These are phyloP conservation scores for Mucor plumbeus DNA, from an alignment of 371 early-diverging fungal species.

Conservation along the genomic window DNA sequence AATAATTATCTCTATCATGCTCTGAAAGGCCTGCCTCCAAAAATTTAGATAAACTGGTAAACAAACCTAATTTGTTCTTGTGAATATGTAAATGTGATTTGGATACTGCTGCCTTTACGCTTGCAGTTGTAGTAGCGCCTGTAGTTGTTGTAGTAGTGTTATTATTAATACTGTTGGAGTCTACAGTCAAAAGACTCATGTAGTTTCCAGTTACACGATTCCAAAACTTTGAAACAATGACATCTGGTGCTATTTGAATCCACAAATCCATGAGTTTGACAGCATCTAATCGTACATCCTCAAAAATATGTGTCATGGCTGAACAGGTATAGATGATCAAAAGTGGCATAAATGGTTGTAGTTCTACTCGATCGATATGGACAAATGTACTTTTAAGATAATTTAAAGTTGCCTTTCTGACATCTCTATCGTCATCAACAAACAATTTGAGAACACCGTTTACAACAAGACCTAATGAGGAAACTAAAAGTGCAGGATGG, in stretches of 20 bases:
- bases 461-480: slow-evolving; percentile 71
- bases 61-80: slow-evolving; percentile 46
- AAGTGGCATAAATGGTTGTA: slow-evolving; percentile 81
- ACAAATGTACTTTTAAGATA: slow-evolving; percentile 41
- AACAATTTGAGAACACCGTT: slow-evolving; percentile 63
- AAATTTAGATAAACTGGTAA: slow-evolving; percentile 46
- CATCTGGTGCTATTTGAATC: slow-evolving; percentile 68
- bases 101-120: slow-evolving; percentile 44
- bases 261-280: slow-evolving; percentile 79
- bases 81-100: slow-evolving; percentile 52
- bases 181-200: slow-evolving; percentile 48
- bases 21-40: slow-evolving; percentile 50
- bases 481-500: slow-evolving; percentile 59
- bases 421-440: slow-evolving; percentile 67
- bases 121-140: slow-evolving; percentile 19
- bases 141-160: slow-evolving; percentile 6
- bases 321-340: slow-evolving; percentile 83
- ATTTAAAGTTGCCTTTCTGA: slow-evolving; percentile 47
- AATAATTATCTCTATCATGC: slow-evolving; percentile 39
- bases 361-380: slow-evolving; percentile 52
- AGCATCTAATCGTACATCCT: slow-evolving; percentile 84
- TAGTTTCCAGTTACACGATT: slow-evolving; percentile 56
- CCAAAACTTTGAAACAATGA: slow-evolving; percentile 66
- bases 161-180: slow-evolving; percentile 31
- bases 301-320: slow-evolving; percentile 90